Conservation (phyloP, 2,329 filamentous ascomycete genomes). For the Stemphylium lycopersici region DNA sequence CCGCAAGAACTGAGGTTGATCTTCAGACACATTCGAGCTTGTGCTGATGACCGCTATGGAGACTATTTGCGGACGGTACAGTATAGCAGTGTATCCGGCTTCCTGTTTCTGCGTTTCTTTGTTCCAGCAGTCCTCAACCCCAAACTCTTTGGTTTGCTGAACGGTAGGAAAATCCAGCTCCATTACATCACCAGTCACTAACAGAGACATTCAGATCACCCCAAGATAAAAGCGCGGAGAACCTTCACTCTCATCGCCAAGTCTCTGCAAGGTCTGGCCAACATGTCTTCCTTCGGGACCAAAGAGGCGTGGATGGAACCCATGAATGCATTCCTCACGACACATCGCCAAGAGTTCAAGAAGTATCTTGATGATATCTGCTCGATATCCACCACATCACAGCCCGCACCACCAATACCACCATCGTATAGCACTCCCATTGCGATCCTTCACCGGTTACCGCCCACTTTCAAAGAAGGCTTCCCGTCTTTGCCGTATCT, state of each 20-base stretch:
- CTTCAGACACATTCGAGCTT: slow-evolving; percentile 88
- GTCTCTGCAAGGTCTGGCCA: slow-evolving; percentile 86
- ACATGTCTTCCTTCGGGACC: slow-evolving; percentile 87
- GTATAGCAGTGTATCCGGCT: slow-evolving; percentile 94
- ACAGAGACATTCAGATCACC: slow-evolving; percentile 67
- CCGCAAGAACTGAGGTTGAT: slow-evolving; percentile 83
- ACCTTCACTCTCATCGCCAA: slow-evolving; percentile 93
- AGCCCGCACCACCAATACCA: slow-evolving; percentile 67
- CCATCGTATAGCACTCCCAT: slow-evolving; percentile 92
- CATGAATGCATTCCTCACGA: slow-evolving; percentile 86
- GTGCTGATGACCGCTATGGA: slow-evolving; percentile 92
- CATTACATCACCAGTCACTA: slow-evolving; percentile 4
- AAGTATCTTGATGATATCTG: slow-evolving; percentile 87
- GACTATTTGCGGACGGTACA: slow-evolving; percentile 87
- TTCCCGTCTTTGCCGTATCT: slow-evolving; percentile 93
- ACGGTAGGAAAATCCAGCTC: slow-evolving; percentile 55
- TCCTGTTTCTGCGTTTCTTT: slow-evolving; percentile 92
- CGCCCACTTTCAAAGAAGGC: slow-evolving; percentile 82
- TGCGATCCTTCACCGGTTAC: slow-evolving; percentile 83
- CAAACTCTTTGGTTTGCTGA: slow-evolving; percentile 86
- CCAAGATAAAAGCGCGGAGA: slow-evolving; percentile 79
- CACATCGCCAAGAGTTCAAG: slow-evolving; percentile 80
- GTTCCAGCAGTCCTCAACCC: slow-evolving; percentile 96
- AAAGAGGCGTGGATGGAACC: slow-evolving; percentile 99
- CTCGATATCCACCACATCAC: slow-evolving; percentile 72